Evolutionary conservation across 1,139 yeast species (phyloP).

Genomic region (Blastobotrys petasosporus): DNA sequence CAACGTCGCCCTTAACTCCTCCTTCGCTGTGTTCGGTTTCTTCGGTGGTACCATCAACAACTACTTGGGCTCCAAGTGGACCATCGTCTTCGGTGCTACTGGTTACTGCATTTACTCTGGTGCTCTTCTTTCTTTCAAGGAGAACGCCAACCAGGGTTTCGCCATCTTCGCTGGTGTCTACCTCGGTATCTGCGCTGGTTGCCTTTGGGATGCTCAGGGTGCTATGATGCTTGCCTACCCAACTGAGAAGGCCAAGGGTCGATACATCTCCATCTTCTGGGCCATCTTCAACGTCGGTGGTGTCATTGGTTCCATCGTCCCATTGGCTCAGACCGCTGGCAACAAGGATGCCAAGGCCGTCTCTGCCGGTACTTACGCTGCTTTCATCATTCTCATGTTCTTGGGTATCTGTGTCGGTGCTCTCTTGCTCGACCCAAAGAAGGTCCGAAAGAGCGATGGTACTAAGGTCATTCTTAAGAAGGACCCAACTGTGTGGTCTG

Average conservation of each 20-base stretch:
- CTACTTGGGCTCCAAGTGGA: constrained; percentile 43
- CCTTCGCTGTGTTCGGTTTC: constrained; percentile 49
- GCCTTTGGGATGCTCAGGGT: constrained; percentile 59
- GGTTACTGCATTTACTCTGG: constrained; percentile 53
- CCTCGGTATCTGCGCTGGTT: constrained; percentile 51
- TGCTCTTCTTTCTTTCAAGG: constrained; percentile 45
- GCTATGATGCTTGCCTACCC: constrained; percentile 53
- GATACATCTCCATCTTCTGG: constrained; percentile 51
- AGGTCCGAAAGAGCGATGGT: constrained; percentile 49
- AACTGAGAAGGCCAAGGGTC: constrained; percentile 49
- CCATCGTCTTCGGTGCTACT: constrained; percentile 49
- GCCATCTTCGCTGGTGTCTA: constrained; percentile 55
- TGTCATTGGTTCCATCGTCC: constrained; percentile 35
- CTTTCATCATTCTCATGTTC: constrained; percentile 50
- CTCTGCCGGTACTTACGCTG: constrained; percentile 47
- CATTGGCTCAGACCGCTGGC: constrained; percentile 20
- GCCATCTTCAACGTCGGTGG: constrained; percentile 59
- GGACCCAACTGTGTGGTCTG: constrained; percentile 45
- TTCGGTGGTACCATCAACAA: constrained; percentile 56
- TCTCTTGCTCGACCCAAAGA: constrained; percentile 44
- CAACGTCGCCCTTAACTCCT: constrained; percentile 47
- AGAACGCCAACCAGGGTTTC: constrained; percentile 47
- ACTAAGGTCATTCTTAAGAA: constrained; percentile 42
- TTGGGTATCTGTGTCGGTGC: constrained; percentile 45
- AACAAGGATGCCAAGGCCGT: constrained; percentile 32